Base-by-base conservation (phyloP, 75 land plant genomes). In the Adiantum capillusveneris region DNA sequence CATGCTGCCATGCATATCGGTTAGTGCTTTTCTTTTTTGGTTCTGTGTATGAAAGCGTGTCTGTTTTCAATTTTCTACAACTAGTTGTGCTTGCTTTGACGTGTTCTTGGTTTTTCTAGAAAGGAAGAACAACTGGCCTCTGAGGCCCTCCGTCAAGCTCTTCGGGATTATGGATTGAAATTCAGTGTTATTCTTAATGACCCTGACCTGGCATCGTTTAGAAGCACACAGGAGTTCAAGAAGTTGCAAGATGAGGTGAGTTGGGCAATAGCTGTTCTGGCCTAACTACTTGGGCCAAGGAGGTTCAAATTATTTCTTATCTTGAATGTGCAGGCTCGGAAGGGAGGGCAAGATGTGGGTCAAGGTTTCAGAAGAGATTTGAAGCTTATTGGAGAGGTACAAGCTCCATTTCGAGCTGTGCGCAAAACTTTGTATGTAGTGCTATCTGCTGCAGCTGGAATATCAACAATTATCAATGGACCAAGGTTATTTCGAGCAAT, bases 1-100 rank as follows among this genome's bases (percentile, higher is more conserved):
- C 98, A n/a, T 93, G 98, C 56, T 93, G 98, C 74, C 98, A 88
- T 79, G 89, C 95, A 16, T 76, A 74, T 61, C 70, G 87, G 98
- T 93, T 57, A 30, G 44, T 19, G 19, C 28, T 57, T 16, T 42
- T 2, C 29, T 55, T 24, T 5, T 27, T 24, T 2, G 27, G 6
- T 55, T 34, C 9, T 34, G 9, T n/a, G n/a, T n/a, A n/a, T n/a
- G n/a, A n/a, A n/a, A n/a, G n/a, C n/a, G n/a, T n/a, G n/a, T n/a
- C n/a, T n/a, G n/a, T 9, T 9, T 34, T 34, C 9, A 9, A 34
- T 34, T 34, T 34, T 34, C 9, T 3, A 34, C 37, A 34, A 5
- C 9, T 9, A 34, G 37, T 34, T 5, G 37, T 34, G 9, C 37
- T 5, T 34, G 9, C 37, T 5, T 9, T 9, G 9, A 44, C 5